Base-by-base conservation (phyloP, 176 grass and related monocot species). In the Eleusine indica region DNA sequence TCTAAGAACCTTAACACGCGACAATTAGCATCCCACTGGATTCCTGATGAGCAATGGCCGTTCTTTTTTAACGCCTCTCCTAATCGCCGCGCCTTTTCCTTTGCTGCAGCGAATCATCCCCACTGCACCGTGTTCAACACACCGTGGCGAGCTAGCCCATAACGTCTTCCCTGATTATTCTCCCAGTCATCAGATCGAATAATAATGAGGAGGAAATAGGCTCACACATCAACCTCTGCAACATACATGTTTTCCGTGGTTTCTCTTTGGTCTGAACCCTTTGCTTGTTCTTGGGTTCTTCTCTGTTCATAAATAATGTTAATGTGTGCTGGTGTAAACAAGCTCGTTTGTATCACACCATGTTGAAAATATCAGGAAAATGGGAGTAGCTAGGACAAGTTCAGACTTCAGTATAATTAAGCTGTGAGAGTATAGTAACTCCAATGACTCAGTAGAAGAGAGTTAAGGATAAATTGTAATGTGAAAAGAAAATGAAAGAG, bases 21-120 rank as follows among this genome's bases (percentile, higher is more conserved):
- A 70, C 76, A 76, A 86, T 84, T 91, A 87, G 85, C 89, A 91
- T 91, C 89, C 65, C 12, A 6, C 47, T 30, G 54, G 89, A 91
- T 91, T 91, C 89, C 66, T 82, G 28, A 82, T 73, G 86, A 91
- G 81, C 77, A 42, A 6, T 61, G 86, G 66, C 89, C 89, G 82
- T 91, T 91, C 89, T 85, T 91, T 91, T 81, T 69, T 64, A 67
- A 60, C 42, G 49, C 54, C 72, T 22, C 48, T 84, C 88, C 72
- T 73, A 86, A 90, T 78, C 72, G 58, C 56, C 73, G 47, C 63
- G 30, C 38, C 18, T 39, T 37, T 61, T 70, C 48, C 18, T 19
- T 39, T 39, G 56, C 68, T 63, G 68, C 80, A 66, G 66, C 51
- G 80, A 83, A 79, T 88, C 14, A 17, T 73, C 79, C 73, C 44